Percentiles rank a stretch among this genome's conserved stretches.
Evolutionary conservation across 176 grass and related monocot species (phyloP).

Genomic region (Areca catechu): DNA sequence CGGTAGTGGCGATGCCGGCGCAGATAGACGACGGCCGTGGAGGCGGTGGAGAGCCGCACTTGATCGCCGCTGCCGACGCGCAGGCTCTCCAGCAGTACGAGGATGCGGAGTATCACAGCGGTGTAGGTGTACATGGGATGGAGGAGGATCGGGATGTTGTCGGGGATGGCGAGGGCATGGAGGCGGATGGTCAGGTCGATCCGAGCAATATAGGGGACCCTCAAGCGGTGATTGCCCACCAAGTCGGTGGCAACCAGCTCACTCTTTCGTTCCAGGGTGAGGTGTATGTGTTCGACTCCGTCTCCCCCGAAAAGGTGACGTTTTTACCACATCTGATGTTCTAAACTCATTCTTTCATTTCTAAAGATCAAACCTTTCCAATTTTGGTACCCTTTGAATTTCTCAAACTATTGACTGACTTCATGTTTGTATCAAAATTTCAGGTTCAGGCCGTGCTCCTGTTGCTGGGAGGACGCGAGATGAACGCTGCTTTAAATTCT

Average conservation of each 20-base stretch:
- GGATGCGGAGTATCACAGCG: background rate
- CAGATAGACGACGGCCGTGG: background rate
- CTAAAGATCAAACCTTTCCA: too few species aligned
- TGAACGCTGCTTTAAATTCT: constrained; percentile 33
- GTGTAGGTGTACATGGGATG: constrained; percentile 27
- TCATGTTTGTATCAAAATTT: too few species aligned
- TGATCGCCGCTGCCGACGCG: constrained; percentile 39
- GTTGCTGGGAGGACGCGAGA: constrained; percentile 83
- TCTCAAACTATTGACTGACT: too few species aligned
- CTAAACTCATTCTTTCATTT: background rate
- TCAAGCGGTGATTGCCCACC: constrained; percentile 27
- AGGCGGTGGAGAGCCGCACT: background rate
- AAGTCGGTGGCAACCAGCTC: constrained; percentile 52
- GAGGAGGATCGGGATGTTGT: constrained; percentile 48
- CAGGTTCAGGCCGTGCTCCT: constrained; percentile 96
- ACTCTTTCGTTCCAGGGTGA: constrained; percentile 95
- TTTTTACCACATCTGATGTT: background rate
- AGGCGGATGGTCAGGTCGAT: constrained; percentile 25
- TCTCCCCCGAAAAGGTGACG: constrained; percentile 87
- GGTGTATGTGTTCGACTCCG: constrained; percentile 93
- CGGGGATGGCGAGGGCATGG: constrained; percentile 26
- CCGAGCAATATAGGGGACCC: constrained; percentile 11
- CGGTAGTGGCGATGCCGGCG: constrained; percentile 11
- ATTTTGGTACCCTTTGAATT: too few species aligned
- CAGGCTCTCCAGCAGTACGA: constrained; percentile 38